These are phyloP conservation scores for Tricholoma furcatifolium DNA, from an alignment of 768 basidiomycete species.

Conservation along the genomic window DNA sequence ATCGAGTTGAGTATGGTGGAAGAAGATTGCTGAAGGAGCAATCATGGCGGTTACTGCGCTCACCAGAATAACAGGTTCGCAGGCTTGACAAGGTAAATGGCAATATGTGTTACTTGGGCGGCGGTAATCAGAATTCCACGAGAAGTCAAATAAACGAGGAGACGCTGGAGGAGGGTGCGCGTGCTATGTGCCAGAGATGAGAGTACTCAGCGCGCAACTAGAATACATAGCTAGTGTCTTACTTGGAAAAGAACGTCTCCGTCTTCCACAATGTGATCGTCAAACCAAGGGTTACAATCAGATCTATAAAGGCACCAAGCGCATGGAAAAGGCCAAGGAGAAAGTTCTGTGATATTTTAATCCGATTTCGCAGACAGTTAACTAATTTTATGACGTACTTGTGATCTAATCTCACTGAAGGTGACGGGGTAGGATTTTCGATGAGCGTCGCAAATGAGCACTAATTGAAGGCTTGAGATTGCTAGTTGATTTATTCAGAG, in stretches of 20 bases:
- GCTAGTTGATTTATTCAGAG: too few species aligned
- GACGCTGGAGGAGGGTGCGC: slow-evolving; percentile 7
- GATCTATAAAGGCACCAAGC: slow-evolving; percentile 3
- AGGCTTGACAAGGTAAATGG: slow-evolving; percentile 8
- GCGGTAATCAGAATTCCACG: slow-evolving; percentile 9
- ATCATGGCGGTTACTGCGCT: too few species aligned
- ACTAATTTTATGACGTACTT: too few species aligned
- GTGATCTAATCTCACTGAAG: too few species aligned
- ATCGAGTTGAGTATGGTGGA: neutral
- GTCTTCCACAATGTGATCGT: neutral
- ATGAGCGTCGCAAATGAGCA: neutral
- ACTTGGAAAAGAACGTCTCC: neutral
- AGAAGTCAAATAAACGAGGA: slow-evolving; percentile 8
- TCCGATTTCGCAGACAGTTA: too few species aligned
- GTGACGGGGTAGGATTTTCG: too few species aligned
- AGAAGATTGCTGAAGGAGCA: too few species aligned
- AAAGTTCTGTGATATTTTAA: neutral
- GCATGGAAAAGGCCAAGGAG: slow-evolving; percentile 4
- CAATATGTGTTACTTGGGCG: slow-evolving; percentile 10
- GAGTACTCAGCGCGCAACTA: neutral
- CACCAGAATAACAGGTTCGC: slow-evolving; percentile 6
- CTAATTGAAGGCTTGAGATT: neutral
- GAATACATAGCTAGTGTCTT: neutral
- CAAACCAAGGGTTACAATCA: slow-evolving; percentile 9
- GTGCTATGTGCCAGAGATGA: neutral